Percentiles rank a stretch among this genome's conserved stretches.
phyloP scores from a whole-genome alignment of 2,329 filamentous ascomycete species.

The Elsinoe necatrix region DNA sequence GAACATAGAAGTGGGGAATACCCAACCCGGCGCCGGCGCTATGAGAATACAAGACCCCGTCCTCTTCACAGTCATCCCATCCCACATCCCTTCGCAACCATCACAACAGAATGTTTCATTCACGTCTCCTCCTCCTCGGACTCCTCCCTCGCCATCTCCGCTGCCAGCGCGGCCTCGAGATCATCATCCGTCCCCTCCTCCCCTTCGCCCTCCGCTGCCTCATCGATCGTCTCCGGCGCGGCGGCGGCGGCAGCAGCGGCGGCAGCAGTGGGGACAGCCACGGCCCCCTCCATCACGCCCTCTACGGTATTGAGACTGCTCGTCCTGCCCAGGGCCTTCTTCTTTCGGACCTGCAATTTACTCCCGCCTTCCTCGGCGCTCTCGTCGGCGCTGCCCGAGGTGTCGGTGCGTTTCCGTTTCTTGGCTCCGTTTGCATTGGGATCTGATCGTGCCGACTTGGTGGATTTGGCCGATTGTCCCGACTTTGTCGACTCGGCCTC shows the following conservation, averaged over 20 bases:
- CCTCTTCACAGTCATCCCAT: too few relatives aligned
- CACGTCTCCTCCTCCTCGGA: slow-evolving; percentile 33
- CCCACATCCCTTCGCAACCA: too few relatives aligned
- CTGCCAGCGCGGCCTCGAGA: slow-evolving; percentile 48
- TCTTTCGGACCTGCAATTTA: slow-evolving; percentile 40
- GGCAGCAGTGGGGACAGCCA: slow-evolving; percentile 33
- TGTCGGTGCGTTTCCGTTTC: slow-evolving; percentile 30
- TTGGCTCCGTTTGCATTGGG: slow-evolving; percentile 17
- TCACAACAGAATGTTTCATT: too few relatives aligned
- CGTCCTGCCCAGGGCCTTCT: slow-evolving; percentile 39
- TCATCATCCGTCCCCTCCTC: slow-evolving; percentile 37
- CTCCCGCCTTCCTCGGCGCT: slow-evolving; percentile 35
- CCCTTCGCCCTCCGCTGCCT: slow-evolving; percentile 33
- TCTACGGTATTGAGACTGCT: slow-evolving; percentile 40
- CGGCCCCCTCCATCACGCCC: slow-evolving; percentile 26
- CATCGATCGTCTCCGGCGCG: slow-evolving; percentile 21
- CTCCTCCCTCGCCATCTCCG: slow-evolving; percentile 32
- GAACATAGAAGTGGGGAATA: background rate
- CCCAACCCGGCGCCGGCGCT: slow-evolving; percentile 5
- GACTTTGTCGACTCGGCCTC: slow-evolving; percentile 35
- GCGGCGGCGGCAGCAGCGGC: too few relatives aligned
- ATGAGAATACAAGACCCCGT: background rate
- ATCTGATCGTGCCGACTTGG: too few relatives aligned
- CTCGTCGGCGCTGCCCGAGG: slow-evolving; percentile 32
- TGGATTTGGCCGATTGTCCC: background rate